Conservation (phyloP, 768 basidiomycete species). For the Pisolithus marmoratus region DNA sequence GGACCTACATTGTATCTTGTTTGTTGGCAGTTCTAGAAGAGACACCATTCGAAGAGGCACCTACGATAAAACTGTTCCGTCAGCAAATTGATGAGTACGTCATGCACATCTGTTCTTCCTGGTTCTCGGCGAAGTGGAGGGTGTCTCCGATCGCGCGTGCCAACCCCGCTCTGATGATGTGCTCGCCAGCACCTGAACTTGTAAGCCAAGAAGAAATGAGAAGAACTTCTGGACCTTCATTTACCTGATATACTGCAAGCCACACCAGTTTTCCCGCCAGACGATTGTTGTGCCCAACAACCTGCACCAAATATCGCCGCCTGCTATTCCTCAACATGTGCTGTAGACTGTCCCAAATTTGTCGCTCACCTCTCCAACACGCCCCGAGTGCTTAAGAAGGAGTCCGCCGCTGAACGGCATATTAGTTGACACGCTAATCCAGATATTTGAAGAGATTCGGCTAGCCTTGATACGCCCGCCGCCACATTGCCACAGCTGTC, state of each 20-base stretch:
- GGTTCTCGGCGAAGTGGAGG: conserved; percentile 19
- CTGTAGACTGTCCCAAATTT: background rate
- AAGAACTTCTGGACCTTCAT: background rate
- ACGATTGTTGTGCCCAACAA: conserved; percentile 57
- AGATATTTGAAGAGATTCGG: background rate
- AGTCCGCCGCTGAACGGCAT: conserved; percentile 59
- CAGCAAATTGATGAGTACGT: conserved; percentile 42
- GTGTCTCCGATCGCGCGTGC: conserved; percentile 52
- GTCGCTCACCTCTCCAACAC: conserved; percentile 62
- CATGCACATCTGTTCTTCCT: conserved; percentile 44
- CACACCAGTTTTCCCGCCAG: conserved; percentile 29
- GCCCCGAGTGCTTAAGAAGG: conserved; percentile 68
- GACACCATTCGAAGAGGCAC: conserved; percentile 10
- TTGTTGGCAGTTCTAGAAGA: background rate
- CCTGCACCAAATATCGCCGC: conserved; percentile 71
- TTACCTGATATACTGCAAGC: conserved; percentile 66
- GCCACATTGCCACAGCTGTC: conserved; percentile 41
- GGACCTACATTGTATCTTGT: conserved; percentile 24
- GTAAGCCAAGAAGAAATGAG: background rate
- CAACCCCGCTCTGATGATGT: conserved; percentile 53
- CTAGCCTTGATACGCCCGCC: conserved; percentile 72
- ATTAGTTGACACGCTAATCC: no score
- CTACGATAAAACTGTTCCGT: conserved; percentile 46
- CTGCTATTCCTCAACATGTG: conserved; percentile 26
- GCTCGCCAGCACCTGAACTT: conserved; percentile 64